These are phyloP conservation scores for Exutisphaerella laricina DNA, from an alignment of 2,329 filamentous ascomycete genomes.

Conservation along the genomic window DNA sequence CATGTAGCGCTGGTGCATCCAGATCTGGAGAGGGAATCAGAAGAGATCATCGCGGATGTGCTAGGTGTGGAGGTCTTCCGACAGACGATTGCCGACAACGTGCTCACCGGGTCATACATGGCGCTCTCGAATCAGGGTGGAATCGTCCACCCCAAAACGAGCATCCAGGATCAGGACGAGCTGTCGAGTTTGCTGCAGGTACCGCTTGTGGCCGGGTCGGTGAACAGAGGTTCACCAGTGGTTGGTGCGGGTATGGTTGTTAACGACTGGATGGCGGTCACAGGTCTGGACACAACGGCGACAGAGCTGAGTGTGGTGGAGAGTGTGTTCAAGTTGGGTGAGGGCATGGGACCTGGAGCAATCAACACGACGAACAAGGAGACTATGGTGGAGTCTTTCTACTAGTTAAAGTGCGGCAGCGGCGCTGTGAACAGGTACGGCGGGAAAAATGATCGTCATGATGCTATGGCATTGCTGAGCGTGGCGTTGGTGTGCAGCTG, in stretches of 20 bases:
- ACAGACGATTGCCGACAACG: conserved; percentile 95
- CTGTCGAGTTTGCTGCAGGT: conserved; percentile 89
- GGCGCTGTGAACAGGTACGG: not conserved
- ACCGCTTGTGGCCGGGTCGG: conserved; percentile 85
- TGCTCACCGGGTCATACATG: conserved; percentile 96
- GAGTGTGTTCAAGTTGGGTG: conserved; percentile 89
- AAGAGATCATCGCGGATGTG: conserved; percentile 96
- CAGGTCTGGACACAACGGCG: conserved; percentile 92
- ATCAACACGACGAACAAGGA: conserved; percentile 89
- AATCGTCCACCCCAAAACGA: conserved; percentile 94
- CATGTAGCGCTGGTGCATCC: conserved; percentile 95
- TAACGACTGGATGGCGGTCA: conserved; percentile 96
- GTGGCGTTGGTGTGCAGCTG: conserved; percentile 18
- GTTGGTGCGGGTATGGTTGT: conserved; percentile 97
- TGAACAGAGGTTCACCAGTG: conserved; percentile 88
- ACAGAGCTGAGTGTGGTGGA: conserved; percentile 96
- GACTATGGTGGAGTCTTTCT: conserved; percentile 98
- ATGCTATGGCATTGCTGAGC: conserved; percentile 8
- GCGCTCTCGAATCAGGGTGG: conserved; percentile 91
- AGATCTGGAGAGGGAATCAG: conserved; percentile 93
- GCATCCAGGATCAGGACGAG: conserved; percentile 97
- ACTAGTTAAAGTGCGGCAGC: conserved; percentile 51
- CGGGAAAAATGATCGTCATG: conserved; percentile 1
- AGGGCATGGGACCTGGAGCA: conserved; percentile 66
- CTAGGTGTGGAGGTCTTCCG: conserved; percentile 83